A percentile compares a stretch with the other conserved stretches of the same genome.
Evolutionary conservation across 805 yeast species (phyloP).

Genomic region (Wickerhamiella parazyma): DNA sequence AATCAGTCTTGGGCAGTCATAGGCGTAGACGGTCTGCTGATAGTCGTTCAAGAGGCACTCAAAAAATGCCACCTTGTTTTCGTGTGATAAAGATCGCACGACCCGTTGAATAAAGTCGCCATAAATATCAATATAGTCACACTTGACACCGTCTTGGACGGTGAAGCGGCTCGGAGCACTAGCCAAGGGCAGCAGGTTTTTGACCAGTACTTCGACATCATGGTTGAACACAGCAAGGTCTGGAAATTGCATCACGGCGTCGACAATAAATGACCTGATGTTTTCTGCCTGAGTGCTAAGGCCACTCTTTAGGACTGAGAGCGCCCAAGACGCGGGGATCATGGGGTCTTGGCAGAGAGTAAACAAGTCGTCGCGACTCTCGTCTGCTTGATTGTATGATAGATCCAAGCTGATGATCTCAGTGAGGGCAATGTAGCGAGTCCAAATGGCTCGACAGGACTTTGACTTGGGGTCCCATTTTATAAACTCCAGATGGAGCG

Average conservation of each 20-base stretch:
- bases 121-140: conserved; percentile 47
- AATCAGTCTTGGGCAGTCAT: conserved; percentile 3
- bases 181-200: conserved; percentile 41
- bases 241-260: conserved; percentile 41
- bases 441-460: conserved; percentile 38
- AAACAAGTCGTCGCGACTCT: conserved; percentile 52
- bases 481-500: conserved; percentile 30
- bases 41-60: conserved; percentile 9
- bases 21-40: neutral
- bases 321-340: conserved; percentile 59
- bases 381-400: conserved; percentile 73
- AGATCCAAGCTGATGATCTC: conserved; percentile 78
- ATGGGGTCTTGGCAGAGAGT: conserved; percentile 36
- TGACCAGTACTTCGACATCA: conserved; percentile 30
- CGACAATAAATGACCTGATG: conserved; percentile 50
- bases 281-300: conserved; percentile 64
- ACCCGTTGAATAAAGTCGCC: conserved; percentile 33
- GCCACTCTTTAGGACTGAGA: conserved; percentile 62
- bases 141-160: conserved; percentile 27
- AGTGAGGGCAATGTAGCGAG: conserved; percentile 54
- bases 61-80: conserved; percentile 14
- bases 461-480: conserved; percentile 28
- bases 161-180: conserved; percentile 50
- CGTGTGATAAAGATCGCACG: conserved; percentile 23
- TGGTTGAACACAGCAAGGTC: conserved; percentile 36